A percentile compares a stretch with the other conserved stretches of the same genome.
Evolutionary conservation across 768 basidiomycete genomes (phyloP).

Genomic region (Phaeotremella fagi): DNA sequence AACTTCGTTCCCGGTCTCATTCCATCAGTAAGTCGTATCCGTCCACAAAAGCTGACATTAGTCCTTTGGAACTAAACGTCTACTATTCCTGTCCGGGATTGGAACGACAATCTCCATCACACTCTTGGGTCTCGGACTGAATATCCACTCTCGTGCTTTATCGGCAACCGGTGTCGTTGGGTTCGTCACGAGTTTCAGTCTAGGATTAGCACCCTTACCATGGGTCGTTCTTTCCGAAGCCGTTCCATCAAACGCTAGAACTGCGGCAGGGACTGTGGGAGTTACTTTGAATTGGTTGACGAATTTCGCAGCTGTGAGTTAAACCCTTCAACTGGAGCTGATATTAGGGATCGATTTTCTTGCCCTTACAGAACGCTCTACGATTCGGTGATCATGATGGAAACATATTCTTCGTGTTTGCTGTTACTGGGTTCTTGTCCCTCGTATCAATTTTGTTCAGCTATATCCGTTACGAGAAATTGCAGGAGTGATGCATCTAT

Average conservation of each 20-base stretch:
- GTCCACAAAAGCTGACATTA: not conserved
- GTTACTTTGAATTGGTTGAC: constrained; percentile 58
- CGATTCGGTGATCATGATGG: constrained; percentile 12
- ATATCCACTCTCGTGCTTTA: constrained; percentile 51
- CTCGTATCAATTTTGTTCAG: constrained; percentile 2
- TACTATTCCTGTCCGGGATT: constrained; percentile 68
- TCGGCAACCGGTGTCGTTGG: constrained; percentile 62
- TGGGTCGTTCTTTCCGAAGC: constrained; percentile 87
- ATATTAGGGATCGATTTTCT: constrained; percentile 19
- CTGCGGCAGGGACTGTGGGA: constrained; percentile 66
- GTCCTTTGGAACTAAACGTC: constrained; percentile 55
- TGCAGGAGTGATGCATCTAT: not conserved
- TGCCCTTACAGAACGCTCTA: constrained; percentile 16
- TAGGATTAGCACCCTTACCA: constrained; percentile 82
- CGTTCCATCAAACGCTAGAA: constrained; percentile 57
- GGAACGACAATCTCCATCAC: constrained; percentile 61
- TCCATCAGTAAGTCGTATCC: constrained; percentile 60
- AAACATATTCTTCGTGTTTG: constrained; percentile 20
- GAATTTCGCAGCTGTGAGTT: constrained; percentile 22
- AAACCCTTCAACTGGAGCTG: not conserved
- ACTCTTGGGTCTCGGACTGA: constrained; percentile 55
- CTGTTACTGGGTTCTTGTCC: constrained; percentile 4
- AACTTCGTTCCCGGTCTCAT: constrained; percentile 76
- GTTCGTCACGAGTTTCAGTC: constrained; percentile 81
- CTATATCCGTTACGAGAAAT: constrained; percentile 1